A percentile compares a stretch with the other conserved stretches of the same genome.
Evolutionary conservation across 768 basidiomycete genomes (phyloP).

Genomic region (Peribolospora baueri): DNA sequence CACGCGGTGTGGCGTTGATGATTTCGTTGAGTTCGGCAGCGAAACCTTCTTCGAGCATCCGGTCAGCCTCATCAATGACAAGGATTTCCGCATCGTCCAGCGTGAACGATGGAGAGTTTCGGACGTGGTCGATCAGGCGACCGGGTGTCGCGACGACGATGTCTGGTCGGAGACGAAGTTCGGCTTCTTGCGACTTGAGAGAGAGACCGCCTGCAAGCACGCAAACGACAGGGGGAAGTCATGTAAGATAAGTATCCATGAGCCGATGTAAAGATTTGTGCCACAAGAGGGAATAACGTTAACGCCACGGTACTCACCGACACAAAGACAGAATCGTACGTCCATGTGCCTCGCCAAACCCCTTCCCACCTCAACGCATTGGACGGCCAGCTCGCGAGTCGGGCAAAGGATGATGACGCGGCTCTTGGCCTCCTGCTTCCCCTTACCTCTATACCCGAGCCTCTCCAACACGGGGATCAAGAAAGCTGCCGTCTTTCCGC

Average conservation of each 20-base stretch:
- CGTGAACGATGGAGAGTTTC: conserved; percentile 77
- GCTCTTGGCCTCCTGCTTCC: conserved; percentile 59
- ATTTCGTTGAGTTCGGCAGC: conserved; percentile 85
- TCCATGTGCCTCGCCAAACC: conserved; percentile 71
- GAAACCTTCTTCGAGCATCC: conserved; percentile 76
- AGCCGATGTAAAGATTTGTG: background rate
- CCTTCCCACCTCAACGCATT: conserved; percentile 75
- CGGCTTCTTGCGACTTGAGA: conserved; percentile 67
- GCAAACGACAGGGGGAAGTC: background rate
- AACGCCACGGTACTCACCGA: conserved; percentile 29
- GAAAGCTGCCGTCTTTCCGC: conserved; percentile 95
- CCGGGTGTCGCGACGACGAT: conserved; percentile 91
- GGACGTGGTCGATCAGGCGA: conserved; percentile 88
- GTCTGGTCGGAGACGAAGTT: conserved; percentile 67
- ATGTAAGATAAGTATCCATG: background rate
- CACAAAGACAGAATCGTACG: conserved; percentile 68
- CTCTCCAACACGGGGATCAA: conserved; percentile 80
- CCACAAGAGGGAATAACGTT: background rate
- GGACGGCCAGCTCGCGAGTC: conserved; percentile 83
- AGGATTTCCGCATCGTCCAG: conserved; percentile 80
- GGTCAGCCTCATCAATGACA: conserved; percentile 89
- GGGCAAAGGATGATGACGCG: conserved; percentile 81
- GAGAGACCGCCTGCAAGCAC: conserved; percentile 56
- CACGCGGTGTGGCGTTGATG: conserved; percentile 34
- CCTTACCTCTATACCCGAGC: conserved; percentile 69